Evolutionary conservation across 2,329 filamentous ascomycete species (phyloP), one percentile per base, ranked within the genome.

Genomic region (Huntiella abstrusa): DNA sequence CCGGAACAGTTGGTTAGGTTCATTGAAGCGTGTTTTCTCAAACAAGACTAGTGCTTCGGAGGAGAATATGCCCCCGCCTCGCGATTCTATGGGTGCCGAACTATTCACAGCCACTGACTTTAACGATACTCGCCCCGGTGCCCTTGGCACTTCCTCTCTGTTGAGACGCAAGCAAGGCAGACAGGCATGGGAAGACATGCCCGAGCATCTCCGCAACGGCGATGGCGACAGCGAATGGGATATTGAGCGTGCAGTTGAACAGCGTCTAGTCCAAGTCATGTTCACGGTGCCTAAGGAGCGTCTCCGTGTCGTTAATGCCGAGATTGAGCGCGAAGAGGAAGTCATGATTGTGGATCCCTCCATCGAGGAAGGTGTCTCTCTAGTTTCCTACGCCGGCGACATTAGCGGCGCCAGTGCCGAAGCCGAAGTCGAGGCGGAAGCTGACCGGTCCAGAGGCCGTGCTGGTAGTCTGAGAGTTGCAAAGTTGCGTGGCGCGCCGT

Each of bases 281-380:
- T 96, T 94, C 60, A 95, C 88, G 0, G 85, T 95, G 50, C 88
- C 91, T 2, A 85, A 80, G 59, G 81, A 88, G 60, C 75, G 77
- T 54, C 62, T 96, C 52, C 67, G 88, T 19, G 86, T 96, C n/a
- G 88, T 95, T 15, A 96, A 96, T 59, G 79, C 74, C 43, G 80
- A 80, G 51, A 58, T 67, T 33, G 65, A 67, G 34, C 48, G 48
- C 17, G 48, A 49, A 34, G 44, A 46, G 28, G 43, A 49, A 15
- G 48, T 38, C 6, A 41, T 49, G 33, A 41, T 49, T 15, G 48
- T 49, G 15, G 42, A 49, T 36, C 48, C 48, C 1, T 36, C 44
- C 12, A 40, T 42, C 17, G 40, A 44, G n/a, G 48, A 49, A 33
- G 48, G 43, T 2, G 19, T 36, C 11, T 49, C 48, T 4, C 43